Conservation (phyloP, 106 monocot genomes). For the Dendrobium huoshanense region DNA sequence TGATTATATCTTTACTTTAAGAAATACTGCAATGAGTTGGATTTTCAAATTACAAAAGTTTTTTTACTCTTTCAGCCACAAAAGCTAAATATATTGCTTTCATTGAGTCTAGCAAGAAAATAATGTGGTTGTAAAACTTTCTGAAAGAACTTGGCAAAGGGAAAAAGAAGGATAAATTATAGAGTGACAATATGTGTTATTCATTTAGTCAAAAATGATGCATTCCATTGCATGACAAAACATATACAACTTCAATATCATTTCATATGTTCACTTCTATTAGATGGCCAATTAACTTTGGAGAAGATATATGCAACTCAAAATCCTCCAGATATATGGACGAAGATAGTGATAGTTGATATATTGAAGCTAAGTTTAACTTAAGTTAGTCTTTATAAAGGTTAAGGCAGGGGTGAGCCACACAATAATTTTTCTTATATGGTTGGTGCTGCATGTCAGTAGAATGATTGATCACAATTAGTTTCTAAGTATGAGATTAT, state of each 20-base stretch:
- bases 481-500: too few species aligned
- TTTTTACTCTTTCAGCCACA: background rate
- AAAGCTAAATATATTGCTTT: slow-evolving; percentile 4
- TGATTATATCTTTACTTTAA: background rate
- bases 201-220: background rate
- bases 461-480: too few species aligned
- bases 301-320: background rate
- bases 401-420: too few species aligned
- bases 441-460: too few species aligned
- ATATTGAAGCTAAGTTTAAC: background rate
- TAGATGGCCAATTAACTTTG: background rate
- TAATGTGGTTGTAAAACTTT: background rate
- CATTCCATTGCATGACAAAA: background rate
- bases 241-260: background rate
- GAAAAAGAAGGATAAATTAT: background rate
- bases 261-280: background rate
- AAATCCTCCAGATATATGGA: background rate
- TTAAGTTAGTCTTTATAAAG: background rate
- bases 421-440: too few species aligned
- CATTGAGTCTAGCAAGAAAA: background rate
- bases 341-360: background rate
- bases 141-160: background rate
- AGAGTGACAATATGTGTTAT: background rate
- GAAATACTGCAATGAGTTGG: background rate
- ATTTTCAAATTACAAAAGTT: background rate